Base-by-base conservation (phyloP, 2,329 filamentous ascomycete species). In the Paracoccidioides brasiliensis region DNA sequence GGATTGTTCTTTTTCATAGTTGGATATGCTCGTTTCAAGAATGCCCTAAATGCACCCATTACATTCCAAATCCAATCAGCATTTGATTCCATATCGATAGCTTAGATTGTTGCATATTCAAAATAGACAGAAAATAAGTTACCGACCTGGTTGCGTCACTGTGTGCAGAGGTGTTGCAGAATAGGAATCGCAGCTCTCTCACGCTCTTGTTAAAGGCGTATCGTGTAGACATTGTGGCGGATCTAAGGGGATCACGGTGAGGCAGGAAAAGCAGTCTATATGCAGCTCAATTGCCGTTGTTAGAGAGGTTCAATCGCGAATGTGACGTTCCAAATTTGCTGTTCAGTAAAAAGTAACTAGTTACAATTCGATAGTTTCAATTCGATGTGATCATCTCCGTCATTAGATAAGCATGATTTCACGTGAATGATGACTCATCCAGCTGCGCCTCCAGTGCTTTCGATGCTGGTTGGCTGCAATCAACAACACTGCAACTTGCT, bases 1-100 rank as follows among this genome's bases (percentile, higher is more conserved):
- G 93, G 93, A 78, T 98, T 98, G 80, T 91, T 88, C 80, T 95
- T 94, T 83, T 98, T 98, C 91, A 98, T 97, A 58, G 88, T 93
- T 49, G 93, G 93, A 74, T 98, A 98, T 63, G 90, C 84, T 70
- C 88, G 83, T 62, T 85, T 85, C 63, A 98, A 80, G 76, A 98
- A 98, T 35, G 86, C 84, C 72, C 93, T 54, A 30, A 35, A 49
- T 49, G 4, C 43, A 45, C 15, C 9, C 42, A 44, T 44, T 40
- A 28, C 46, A 42, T 33, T 30, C 28, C 12, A n/a, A 15, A 10
- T 41, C 7, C 22, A 46, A 22, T 54, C 15, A 53, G 52, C 5
- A 35, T 8, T 40, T 5, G 22, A 22, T 22, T 10, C 28, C 49
- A 35, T 12, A 35, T 35, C 8, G 9, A 6, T 22, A 8, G 30